Base-by-base conservation (phyloP, 1,284 basidiomycete genomes). In the Earliella scabrosa region DNA sequence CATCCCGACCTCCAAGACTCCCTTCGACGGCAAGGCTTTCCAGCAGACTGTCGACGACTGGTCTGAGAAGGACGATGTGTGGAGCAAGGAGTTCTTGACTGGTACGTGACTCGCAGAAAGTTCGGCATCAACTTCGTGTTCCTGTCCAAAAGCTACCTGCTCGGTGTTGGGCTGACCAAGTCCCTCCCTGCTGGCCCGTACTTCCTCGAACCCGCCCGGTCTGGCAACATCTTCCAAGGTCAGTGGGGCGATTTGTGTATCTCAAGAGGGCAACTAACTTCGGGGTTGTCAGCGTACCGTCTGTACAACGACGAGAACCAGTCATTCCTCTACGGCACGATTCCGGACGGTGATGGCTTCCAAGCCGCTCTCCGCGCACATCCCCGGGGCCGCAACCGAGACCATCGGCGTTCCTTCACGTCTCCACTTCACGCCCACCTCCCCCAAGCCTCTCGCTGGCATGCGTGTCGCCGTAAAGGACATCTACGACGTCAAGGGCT, bases 391-490 rank as follows among this genome's bases (percentile, higher is more conserved):
- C 4, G 65, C 68, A 1, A 69, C 70, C 0, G 63, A 65, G 43
- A 66, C 63, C 10, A 65, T 72, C 46, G 69, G 64, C 5, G 71
- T 70, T 5, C 71, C 68, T 8, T 72, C 71, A 16, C 63, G 69
- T 3, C 60, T 72, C 11, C 69, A 72, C 58, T 71, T 69, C 60
- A 65, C 66, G 4, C 64, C 68, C 7, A 66, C 66, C 2, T 39
- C 60, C n/a, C 53, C 66, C 23, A 60, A 70, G 54, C 71, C 71
- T 0, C 63, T 72, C 39, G 71, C 71, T 10, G 71, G 69, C 6
- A 58, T 60, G 40, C 69, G 71, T 23, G 57, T 72, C 41, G 70
- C 63, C 16, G 68, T 72, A 16, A 72, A 72, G 55, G 71, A 72
- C 59, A 72, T 72, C 50, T 72, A 67, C 57, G 70, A 71, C 53